These are phyloP conservation scores for Botryotinia narcissicola DNA, from an alignment of 2,329 filamentous ascomycete genomes.

Conservation along the genomic window DNA sequence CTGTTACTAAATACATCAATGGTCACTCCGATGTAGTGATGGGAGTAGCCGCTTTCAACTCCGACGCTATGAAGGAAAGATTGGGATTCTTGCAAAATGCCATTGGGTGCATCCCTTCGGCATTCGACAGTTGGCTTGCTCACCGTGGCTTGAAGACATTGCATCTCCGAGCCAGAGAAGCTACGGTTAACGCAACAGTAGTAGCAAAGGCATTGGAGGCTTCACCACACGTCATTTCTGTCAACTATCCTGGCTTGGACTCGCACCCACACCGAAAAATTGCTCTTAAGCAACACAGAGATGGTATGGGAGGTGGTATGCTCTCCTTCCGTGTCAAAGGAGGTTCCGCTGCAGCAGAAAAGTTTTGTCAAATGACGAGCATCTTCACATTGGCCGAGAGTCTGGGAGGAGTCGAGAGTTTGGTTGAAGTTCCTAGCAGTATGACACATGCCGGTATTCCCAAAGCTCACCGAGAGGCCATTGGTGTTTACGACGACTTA, in stretches of 20 bases:
- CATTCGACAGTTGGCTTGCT: slow-evolving; percentile 97
- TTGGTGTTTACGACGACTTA: slow-evolving; percentile 92
- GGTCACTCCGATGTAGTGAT: slow-evolving; percentile 96
- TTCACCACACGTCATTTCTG: slow-evolving; percentile 77
- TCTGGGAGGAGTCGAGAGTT: slow-evolving; percentile 85
- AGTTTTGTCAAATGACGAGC: slow-evolving; percentile 85
- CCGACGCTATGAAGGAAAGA: slow-evolving; percentile 69
- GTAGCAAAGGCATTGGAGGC: slow-evolving; percentile 75
- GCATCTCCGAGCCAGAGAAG: slow-evolving; percentile 85
- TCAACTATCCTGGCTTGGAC: slow-evolving; percentile 92
- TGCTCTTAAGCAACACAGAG: slow-evolving; percentile 85
- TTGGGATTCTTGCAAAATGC: slow-evolving; percentile 95
- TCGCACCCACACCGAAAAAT: slow-evolving; percentile 86
- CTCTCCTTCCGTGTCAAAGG: slow-evolving; percentile 92
- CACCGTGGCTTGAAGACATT: slow-evolving; percentile 96
- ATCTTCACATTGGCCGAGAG: slow-evolving; percentile 94
- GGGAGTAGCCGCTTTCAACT: slow-evolving; percentile 96
- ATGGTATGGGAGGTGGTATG: slow-evolving; percentile 96
- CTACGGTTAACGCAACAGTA: slow-evolving; percentile 73
- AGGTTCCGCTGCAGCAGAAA: slow-evolving; percentile 79
- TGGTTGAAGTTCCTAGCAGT: slow-evolving; percentile 87
- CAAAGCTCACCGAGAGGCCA: slow-evolving; percentile 81
- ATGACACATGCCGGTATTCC: slow-evolving; percentile 99
- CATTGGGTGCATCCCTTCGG: slow-evolving; percentile 88
- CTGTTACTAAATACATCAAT: slow-evolving; percentile 99